Evolutionary conservation across 2,329 filamentous ascomycete species (phyloP), one percentile per base, ranked within the genome.

Genomic region (Stagonosporopsis vannaccii): DNA sequence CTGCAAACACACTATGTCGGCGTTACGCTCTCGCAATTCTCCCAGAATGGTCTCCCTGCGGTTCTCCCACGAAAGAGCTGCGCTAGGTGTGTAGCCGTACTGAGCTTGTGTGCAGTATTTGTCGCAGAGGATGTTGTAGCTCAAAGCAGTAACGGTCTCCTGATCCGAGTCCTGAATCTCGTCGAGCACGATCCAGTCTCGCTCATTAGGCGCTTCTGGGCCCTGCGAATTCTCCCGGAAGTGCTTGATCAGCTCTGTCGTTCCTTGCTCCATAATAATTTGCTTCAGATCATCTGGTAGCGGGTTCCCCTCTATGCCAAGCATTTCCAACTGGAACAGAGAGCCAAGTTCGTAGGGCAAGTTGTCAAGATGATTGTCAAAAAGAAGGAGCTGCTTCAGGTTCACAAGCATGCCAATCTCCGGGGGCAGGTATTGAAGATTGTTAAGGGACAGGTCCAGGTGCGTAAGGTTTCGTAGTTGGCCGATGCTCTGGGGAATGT

Each of bases 321-420:
- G 83, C 73, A 93, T 87, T 61, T 98, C 92, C 65, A 99, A 78
- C 60, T 92, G 87, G 76, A 93, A 94, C 17, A 99, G 81, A 26
- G 92, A 95, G 7, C 95, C 95, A 57, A 99, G 80, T 75, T 98
- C 93, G 68, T 84, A 89, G 1, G 95, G 95, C 23, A 99, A 82
- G 20, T 86, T 88, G 59, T 86, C 86, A 51, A 99, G 89, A 60
- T 90, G 85, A 76, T 99, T 99, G 79, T 97, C 92, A 75, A 97
- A 97, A 2, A 97, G 82, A 25, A 93, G 81, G 5, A 99, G 82
- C 63, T 90, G 88, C 77, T 91, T 92, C 51, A 99, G 81, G 66
- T 93, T 95, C 25, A 93, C 95, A 68, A 97, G 91, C 94, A 98
- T 99, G 71, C 95, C 95, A 58, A 99, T 87, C 79, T 99, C 94